Evolutionary conservation across 352 stramenopile genomes (phyloP), one percentile per base, ranked within the genome.

Genomic region (Discostella stelligera): DNA sequence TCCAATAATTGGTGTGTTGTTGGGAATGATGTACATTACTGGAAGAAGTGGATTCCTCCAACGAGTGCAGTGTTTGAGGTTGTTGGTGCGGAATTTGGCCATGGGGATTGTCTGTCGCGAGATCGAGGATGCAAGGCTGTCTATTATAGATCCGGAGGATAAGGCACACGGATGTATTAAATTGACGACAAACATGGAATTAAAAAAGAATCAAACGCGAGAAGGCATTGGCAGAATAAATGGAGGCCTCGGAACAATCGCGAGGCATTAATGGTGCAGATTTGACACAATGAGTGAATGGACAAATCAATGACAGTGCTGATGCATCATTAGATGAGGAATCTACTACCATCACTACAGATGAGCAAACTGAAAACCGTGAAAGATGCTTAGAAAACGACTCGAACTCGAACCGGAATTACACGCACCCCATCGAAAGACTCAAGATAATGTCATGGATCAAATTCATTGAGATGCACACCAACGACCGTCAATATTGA

Each of bases 71-170:
- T 93, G 90, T 67, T 80, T 77, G 7, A 65, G 73, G 9, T 71
- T 94, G 11, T 53, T 92, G 14, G 27, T 94, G 5, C 88, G 88
- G 79, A 91, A 89, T 77, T 74, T 83, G 14, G 87, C 87, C 37
- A 81, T 94, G 2, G 85, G 92, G 61, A 74, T 86, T 49, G 83
- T 85, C 0, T 93, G 89, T 80, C 72, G 68, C 11, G 83, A 88
- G 53, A 89, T 94, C 65, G 76, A 85, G 46, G 64, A 89, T 60
- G 82, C 84, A 21, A 66, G 76, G 41, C 75, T 84, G 21, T 75
- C 66, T 3, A 89, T 77, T 18, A 92, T 94, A 87, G 89, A 94
- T 75, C 87, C 87, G 21, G 89, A 94, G 71, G 89, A 94, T 71
- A 85, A n/a, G n/a, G n/a, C n/a, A n/a, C n/a, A n/a, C n/a, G n/a